Evolutionary conservation across 106 monocot genomes (phyloP), one percentile per base, ranked within the genome.

Genomic region (Acorus gramineus): DNA sequence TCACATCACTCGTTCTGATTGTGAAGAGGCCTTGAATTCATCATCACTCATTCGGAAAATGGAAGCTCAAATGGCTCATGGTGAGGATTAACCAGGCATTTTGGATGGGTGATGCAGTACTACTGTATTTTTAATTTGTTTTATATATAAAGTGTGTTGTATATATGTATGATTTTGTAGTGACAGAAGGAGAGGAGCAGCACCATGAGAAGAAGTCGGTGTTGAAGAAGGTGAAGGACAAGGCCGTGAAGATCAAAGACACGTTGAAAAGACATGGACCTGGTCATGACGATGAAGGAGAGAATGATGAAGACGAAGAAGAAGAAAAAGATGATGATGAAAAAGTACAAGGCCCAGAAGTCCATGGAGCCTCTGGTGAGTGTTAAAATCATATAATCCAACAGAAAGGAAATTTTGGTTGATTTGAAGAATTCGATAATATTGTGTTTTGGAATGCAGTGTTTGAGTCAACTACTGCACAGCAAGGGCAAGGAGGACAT

Each of bases 231-330:
- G 70, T 84, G 50, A 84, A 77, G 64, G 80, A 80, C 1, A 84
- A 74, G 77, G 77, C 77, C 71, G 80, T 77, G 68, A 84, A 71
- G 73, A 56, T 84, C 2, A 84, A 84, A 77, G 56, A 68, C 45
- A 71, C 44, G 12, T 47, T 80, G 12, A 61, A 50, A 63, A 76
- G 72, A 52, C 75, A 65, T 59, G 46, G 14, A 47, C 72, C 50
- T 28, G 28, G 28, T 28, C 28, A 28, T 28, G n/a, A n/a, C n/a
- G n/a, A 50, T 42, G 50, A 58, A 8, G 49, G 8, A n/a, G 57
- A 60, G 5, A 1, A 58, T 42, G 56, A 14, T 52, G 44, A 43
- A 1, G 53, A 61, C 0, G 58, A 68, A 44, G 67, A 55, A 4
- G 58, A 66, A 8, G n/a, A 59, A 11, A 68, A 68, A 8, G 80